Evolutionary conservation across 192 early-diverging fungal genomes (phyloP).

Genomic region (Linnemannia elongata): DNA sequence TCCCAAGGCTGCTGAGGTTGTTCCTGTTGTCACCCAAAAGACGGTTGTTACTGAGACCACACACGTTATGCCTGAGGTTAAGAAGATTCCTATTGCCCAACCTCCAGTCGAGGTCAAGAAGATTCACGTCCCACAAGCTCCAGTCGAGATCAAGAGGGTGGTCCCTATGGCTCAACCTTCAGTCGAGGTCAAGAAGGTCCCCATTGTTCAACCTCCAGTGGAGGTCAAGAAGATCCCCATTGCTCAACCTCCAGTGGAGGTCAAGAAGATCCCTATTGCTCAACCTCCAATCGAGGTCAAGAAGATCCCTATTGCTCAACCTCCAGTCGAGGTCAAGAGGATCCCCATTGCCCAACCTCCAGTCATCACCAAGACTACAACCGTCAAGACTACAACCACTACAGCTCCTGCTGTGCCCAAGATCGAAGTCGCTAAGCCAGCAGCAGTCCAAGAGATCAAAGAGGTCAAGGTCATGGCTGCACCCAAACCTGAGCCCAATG

Average conservation of each 20-base stretch:
- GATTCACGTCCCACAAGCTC: background rate
- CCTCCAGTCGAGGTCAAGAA: background rate
- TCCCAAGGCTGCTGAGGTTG: background rate
- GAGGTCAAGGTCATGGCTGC: background rate
- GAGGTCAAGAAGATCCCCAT: background rate
- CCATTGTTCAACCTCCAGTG: background rate
- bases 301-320: background rate
- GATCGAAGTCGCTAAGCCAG: background rate
- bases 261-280: background rate
- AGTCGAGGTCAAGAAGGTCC: background rate
- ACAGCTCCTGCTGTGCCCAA: background rate
- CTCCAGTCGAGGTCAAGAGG: background rate
- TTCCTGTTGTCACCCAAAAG: background rate
- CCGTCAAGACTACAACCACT: background rate
- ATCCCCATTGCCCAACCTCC: background rate
- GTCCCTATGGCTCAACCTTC: constrained; percentile 6
- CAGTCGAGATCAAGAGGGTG: background rate
- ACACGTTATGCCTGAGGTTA: background rate
- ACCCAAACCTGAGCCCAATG: background rate
- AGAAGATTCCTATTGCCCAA: background rate
- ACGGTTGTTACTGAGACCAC: background rate
- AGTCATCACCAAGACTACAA: background rate
- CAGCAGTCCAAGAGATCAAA: background rate
- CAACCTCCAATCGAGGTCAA: background rate
- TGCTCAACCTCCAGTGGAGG: background rate